Evolutionary conservation across 1,139 yeast species (phyloP).

Genomic region (Zygosaccharomyces sapae): DNA sequence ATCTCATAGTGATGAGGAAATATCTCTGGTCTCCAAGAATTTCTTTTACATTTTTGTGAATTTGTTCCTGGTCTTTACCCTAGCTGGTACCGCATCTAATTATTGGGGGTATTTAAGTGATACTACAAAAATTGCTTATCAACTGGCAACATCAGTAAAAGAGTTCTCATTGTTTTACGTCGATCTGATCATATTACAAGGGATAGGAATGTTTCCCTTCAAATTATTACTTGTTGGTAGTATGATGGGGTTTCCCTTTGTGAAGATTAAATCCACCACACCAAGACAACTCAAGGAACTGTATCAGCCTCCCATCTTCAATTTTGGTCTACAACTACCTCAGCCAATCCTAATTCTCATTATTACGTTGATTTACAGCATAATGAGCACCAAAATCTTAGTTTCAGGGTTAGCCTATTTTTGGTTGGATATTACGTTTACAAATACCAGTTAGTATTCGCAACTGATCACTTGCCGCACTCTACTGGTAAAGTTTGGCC

Average conservation of each 20-base stretch:
- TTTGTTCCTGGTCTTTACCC: constrained; percentile 70
- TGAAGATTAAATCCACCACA: constrained; percentile 55
- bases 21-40: constrained; percentile 69
- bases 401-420: constrained; percentile 68
- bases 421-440: constrained; percentile 70
- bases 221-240: constrained; percentile 64
- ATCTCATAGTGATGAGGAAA: constrained; percentile 71
- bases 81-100: constrained; percentile 76
- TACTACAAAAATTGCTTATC: constrained; percentile 69
- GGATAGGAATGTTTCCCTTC: constrained; percentile 74
- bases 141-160: constrained; percentile 65
- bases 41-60: constrained; percentile 76
- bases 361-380: constrained; percentile 72
- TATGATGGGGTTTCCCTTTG: constrained; percentile 54
- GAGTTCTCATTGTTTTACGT: constrained; percentile 69
- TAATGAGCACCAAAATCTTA: constrained; percentile 70
- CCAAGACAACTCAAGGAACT: constrained; percentile 68
- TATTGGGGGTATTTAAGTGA: constrained; percentile 75
- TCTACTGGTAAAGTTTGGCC: constrained; percentile 91
- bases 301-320: constrained; percentile 72
- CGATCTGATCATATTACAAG: constrained; percentile 69
- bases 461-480: constrained; percentile 83
- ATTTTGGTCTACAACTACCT: constrained; percentile 77
- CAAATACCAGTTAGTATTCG: constrained; percentile 74
- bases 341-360: constrained; percentile 74